phyloP scores from a whole-genome alignment of 805 yeast genomes.

The Isabelozyma gotoi region DNA sequence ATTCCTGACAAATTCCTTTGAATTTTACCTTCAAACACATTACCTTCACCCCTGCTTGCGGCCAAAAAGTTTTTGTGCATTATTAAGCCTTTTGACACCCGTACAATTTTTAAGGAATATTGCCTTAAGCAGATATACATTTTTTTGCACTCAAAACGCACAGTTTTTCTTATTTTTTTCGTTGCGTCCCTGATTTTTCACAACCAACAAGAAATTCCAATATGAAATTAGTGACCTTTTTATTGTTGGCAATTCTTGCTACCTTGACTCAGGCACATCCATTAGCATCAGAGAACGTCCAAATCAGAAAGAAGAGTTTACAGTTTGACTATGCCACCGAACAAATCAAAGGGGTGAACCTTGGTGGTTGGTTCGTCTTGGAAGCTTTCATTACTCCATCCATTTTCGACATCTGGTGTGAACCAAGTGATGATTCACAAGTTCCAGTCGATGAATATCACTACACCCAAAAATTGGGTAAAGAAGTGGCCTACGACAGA shows the following conservation, averaged over 20 bases:
- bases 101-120: too few species aligned
- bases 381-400: conserved; percentile 89
- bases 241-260: background rate
- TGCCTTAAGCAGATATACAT: too few species aligned
- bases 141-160: too few species aligned
- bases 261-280: conserved; percentile 1
- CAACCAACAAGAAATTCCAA: background rate
- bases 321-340: conserved; percentile 35
- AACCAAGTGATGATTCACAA: conserved; percentile 25
- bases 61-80: too few species aligned
- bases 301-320: conserved; percentile 19
- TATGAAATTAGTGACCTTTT: background rate
- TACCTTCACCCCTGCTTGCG: too few species aligned
- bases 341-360: conserved; percentile 64
- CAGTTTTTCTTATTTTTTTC: too few species aligned
- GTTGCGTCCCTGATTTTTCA: background rate
- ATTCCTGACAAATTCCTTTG: too few species aligned
- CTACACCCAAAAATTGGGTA: conserved; percentile 59
- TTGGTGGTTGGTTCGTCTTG: conserved; percentile 89
- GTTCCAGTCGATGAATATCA: conserved; percentile 86
- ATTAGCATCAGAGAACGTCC: background rate
- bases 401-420: conserved; percentile 53
- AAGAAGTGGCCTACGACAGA: conserved; percentile 49
- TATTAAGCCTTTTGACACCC: too few species aligned
- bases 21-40: too few species aligned